Evolutionary conservation across 176 grass and related monocot species (phyloP).

Genomic region (Elaeis guineensis): DNA sequence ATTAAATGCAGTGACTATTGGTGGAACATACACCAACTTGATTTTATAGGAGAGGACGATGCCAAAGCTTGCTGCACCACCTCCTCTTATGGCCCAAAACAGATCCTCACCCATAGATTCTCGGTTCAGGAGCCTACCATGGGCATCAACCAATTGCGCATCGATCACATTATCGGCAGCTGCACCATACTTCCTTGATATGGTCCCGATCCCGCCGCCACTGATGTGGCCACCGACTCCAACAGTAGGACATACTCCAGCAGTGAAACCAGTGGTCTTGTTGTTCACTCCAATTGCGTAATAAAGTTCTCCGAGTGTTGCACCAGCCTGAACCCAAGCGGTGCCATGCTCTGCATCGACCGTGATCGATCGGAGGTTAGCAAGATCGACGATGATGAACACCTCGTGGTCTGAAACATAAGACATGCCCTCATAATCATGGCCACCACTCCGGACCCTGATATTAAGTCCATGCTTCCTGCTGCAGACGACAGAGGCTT

Average conservation of each 20-base stretch:
- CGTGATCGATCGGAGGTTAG: constrained; percentile 11
- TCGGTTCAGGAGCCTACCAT: constrained; percentile 18
- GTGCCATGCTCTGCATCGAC: constrained; percentile 10
- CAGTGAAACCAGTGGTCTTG: constrained; percentile 14
- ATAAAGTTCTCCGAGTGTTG: constrained; percentile 36
- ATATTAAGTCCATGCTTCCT: background rate
- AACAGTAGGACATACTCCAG: constrained; percentile 21
- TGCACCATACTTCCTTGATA: constrained; percentile 28
- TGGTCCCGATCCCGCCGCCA: constrained; percentile 28
- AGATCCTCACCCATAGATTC: constrained; percentile 32
- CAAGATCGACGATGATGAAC: constrained; percentile 25
- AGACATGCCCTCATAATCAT: constrained; percentile 40
- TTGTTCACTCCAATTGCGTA: constrained; percentile 24
- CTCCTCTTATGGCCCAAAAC: constrained; percentile 41
- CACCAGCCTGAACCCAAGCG: constrained; percentile 32
- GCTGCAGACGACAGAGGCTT: constrained; percentile 17
- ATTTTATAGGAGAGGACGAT: constrained; percentile 30
- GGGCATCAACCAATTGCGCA: constrained; percentile 11
- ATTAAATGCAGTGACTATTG: constrained; percentile 18
- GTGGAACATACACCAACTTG: constrained; percentile 22
- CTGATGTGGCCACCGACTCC: constrained; percentile 34
- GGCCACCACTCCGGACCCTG: constrained; percentile 28
- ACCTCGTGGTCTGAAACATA: constrained; percentile 11
- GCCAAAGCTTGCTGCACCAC: constrained; percentile 32
- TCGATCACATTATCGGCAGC: constrained; percentile 30